Conservation (phyloP, 352 stramenopile species). For the Phytophthora macrochlamydospora region DNA sequence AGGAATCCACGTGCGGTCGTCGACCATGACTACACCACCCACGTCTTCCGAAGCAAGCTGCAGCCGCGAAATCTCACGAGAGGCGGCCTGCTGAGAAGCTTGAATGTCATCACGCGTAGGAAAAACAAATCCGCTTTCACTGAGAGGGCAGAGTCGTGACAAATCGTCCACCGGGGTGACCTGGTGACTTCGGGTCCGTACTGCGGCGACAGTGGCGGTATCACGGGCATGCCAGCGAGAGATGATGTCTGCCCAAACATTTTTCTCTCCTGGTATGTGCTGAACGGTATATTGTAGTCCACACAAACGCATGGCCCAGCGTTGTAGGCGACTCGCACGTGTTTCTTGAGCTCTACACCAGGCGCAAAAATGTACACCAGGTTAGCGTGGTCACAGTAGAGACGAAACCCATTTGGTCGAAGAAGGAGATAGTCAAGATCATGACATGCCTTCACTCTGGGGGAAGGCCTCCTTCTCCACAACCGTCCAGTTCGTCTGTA, state of each 20-base stretch:
- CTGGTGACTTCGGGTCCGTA: conserved; percentile 1
- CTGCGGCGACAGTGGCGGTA: not conserved
- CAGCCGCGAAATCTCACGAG: not conserved
- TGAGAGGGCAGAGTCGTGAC: not conserved
- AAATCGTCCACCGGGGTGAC: not conserved
- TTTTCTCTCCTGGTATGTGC: conserved; percentile 11
- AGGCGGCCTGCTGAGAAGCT: not conserved
- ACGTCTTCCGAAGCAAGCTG: conserved; percentile 5
- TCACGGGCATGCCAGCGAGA: conserved; percentile 7
- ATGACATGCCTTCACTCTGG: conserved; percentile 5
- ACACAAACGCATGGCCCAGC: conserved; percentile 16
- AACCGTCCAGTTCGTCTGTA: conserved; percentile 11
- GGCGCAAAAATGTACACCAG: conserved; percentile 25
- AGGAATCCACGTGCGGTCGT: conserved; percentile 4
- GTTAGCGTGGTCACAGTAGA: conserved; percentile 31
- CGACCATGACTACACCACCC: not conserved
- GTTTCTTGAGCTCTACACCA: conserved; percentile 11
- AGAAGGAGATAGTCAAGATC: conserved; percentile 16
- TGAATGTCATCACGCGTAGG: conserved; percentile 4
- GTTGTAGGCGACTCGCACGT: conserved; percentile 12
- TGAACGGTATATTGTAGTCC: conserved; percentile 23
- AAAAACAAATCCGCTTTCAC: conserved; percentile 4
- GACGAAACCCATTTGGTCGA: not conserved
- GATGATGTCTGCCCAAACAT: conserved; percentile 12
- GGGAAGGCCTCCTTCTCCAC: conserved; percentile 22